A percentile compares a stretch with the other conserved stretches of the same genome.
These are phyloP conservation scores for Leptographium wingfieldii DNA, from an alignment of 2,329 filamentous ascomycete genomes.

Conservation along the genomic window DNA sequence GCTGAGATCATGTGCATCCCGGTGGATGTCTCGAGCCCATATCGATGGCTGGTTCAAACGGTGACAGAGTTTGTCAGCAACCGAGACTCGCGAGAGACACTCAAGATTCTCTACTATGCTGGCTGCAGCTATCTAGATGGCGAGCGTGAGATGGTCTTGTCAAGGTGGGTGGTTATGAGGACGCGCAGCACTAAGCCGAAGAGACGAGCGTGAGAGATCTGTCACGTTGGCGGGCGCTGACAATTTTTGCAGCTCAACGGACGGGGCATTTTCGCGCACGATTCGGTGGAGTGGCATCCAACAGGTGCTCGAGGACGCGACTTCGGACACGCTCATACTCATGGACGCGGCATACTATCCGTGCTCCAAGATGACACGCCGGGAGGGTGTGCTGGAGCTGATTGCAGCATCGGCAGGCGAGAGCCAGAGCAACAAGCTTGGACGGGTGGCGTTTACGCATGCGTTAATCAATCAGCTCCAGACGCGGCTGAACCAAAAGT, in stretches of 20 bases:
- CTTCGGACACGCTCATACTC: conserved; percentile 41
- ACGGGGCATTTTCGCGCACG: conserved; percentile 20
- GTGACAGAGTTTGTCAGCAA: conserved; percentile 41
- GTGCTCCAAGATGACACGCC: conserved; percentile 36
- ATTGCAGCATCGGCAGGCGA: conserved; percentile 43
- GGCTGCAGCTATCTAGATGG: conserved; percentile 41
- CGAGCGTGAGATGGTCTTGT: conserved; percentile 43
- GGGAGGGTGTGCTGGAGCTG: conserved; percentile 41
- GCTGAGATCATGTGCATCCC: conserved; percentile 38
- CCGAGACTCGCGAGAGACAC: conserved; percentile 39
- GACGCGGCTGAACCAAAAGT: conserved; percentile 30
- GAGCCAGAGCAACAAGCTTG: conserved; percentile 33
- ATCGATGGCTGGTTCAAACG: conserved; percentile 39
- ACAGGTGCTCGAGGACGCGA: conserved; percentile 41
- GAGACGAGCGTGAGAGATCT: neutral
- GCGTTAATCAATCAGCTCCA: conserved; percentile 37
- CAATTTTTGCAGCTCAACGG: neutral
- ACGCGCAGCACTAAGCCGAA: no score
- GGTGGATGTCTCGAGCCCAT: conserved; percentile 30
- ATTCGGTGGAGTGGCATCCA: conserved; percentile 46
- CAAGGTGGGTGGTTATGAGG: conserved; percentile 29
- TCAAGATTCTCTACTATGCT: conserved; percentile 48
- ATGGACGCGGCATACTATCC: conserved; percentile 49
- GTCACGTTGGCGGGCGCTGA: neutral
- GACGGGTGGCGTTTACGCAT: conserved; percentile 39